Percentiles rank a stretch among this genome's conserved stretches.
Conservation (phyloP, 768 basidiomycete genomes). For the Lentinus tigrinus region DNA sequence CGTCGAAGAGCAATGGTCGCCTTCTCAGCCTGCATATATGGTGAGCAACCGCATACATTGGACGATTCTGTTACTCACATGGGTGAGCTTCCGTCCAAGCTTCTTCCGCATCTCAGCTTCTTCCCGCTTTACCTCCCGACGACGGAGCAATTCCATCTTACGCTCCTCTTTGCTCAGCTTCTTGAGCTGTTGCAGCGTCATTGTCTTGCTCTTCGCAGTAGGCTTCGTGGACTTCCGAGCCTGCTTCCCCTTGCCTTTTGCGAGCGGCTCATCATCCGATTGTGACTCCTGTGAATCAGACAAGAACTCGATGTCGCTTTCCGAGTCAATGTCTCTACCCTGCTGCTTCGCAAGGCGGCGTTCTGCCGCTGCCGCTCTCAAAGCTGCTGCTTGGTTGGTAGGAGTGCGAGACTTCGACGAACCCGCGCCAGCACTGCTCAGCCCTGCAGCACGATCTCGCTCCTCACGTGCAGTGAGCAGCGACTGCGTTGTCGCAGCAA, state of each 20-base stretch:
- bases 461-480: constrained; percentile 33
- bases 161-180: constrained; percentile 27
- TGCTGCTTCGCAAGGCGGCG: constrained; percentile 39
- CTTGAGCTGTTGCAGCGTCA: constrained; percentile 7
- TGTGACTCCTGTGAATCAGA: constrained; percentile 20
- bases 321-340: constrained; percentile 28
- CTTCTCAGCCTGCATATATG: constrained; percentile 63
- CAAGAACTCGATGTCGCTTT: constrained; percentile 5
- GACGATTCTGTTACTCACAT: constrained; percentile 41
- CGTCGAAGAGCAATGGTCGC: constrained; percentile 57
- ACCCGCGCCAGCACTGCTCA: constrained; percentile 35
- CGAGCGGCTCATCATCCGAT: constrained; percentile 26
- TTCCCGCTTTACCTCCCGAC: constrained; percentile 38
- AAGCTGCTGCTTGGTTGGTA: constrained; percentile 39
- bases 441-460: constrained; percentile 30
- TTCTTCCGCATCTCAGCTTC: constrained; percentile 49
- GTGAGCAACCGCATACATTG: not conserved
- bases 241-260: constrained; percentile 32
- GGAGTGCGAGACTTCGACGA: constrained; percentile 27
- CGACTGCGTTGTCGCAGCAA: constrained; percentile 57
- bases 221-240: constrained; percentile 8
- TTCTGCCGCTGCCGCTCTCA: constrained; percentile 55
- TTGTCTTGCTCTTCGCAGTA: not conserved
- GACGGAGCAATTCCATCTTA: constrained; percentile 17
- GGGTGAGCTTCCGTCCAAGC: constrained; percentile 74